A percentile compares a stretch with the other conserved stretches of the same genome.
Conservation (phyloP, 768 basidiomycete species). For the Boletus sp. region DNA sequence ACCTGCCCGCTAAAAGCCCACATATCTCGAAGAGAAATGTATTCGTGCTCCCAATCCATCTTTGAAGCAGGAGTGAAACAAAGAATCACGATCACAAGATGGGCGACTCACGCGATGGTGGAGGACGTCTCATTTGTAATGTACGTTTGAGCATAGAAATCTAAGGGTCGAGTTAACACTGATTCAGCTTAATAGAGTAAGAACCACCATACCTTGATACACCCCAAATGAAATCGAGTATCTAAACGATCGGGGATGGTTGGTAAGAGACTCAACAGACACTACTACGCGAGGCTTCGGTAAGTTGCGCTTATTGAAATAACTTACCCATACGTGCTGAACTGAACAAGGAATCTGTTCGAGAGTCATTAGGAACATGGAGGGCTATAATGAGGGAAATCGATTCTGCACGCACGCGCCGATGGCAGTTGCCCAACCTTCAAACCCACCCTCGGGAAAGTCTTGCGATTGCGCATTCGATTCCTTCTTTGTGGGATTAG, state of each 20-base stretch:
- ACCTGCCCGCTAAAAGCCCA: slow-evolving; percentile 45
- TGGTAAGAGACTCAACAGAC: background rate
- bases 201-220: slow-evolving; percentile 36
- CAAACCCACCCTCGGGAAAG: slow-evolving; percentile 30
- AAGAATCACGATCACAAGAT: background rate
- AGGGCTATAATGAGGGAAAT: background rate
- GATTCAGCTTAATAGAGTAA: background rate
- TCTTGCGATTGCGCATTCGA: background rate
- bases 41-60: slow-evolving; percentile 51
- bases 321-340: slow-evolving; percentile 38
- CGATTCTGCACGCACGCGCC: slow-evolving; percentile 26
- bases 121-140: slow-evolving; percentile 38
- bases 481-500: background rate
- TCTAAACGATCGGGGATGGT: slow-evolving; percentile 13
- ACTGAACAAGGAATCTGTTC: slow-evolving; percentile 38
- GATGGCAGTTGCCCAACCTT: slow-evolving; percentile 31
- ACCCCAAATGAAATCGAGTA: slow-evolving; percentile 42
- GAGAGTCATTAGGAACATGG: background rate
- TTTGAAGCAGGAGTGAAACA: slow-evolving; percentile 9
- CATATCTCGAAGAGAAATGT: slow-evolving; percentile 44
- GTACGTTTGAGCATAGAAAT: slow-evolving; percentile 40
- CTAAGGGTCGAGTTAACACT: slow-evolving; percentile 15
- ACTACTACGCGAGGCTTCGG: background rate
- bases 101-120: slow-evolving; percentile 37
- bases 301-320: background rate